A percentile compares a stretch with the other conserved stretches of the same genome.
These are phyloP conservation scores for Phytophthora parvispora DNA, from an alignment of 352 stramenopile genomes.

Conservation along the genomic window DNA sequence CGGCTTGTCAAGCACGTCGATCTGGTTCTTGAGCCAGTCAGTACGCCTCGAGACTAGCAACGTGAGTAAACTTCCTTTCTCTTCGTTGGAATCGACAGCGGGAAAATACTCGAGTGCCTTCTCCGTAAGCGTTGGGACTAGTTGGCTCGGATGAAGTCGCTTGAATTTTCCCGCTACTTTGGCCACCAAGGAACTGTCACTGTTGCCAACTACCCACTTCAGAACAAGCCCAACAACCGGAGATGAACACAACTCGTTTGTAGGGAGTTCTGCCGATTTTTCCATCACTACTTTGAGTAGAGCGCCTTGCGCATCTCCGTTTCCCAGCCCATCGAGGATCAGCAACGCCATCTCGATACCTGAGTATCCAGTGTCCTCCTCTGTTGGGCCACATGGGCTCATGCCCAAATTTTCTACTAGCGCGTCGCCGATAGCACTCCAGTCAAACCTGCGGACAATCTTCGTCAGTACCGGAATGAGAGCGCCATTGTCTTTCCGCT, in stretches of 20 bases:
- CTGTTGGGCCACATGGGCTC: background rate
- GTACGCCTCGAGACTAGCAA: background rate
- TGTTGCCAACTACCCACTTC: slow-evolving; percentile 3
- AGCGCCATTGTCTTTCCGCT: background rate
- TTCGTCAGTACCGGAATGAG: background rate
- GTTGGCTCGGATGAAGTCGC: background rate
- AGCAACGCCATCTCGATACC: slow-evolving; percentile 2
- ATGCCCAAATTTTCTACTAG: background rate
- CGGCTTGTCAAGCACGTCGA: slow-evolving; percentile 1
- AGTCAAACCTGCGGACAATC: background rate
- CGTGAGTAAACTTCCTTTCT: background rate
- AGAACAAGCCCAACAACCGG: slow-evolving; percentile 1
- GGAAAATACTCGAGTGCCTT: background rate
- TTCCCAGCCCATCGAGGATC: background rate
- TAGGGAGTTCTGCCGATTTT: background rate
- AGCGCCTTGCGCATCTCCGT: background rate
- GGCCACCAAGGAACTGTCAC: background rate
- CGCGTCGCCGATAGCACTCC: background rate
- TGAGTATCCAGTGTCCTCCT: background rate
- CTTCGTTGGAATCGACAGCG: background rate
- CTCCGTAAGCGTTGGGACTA: background rate
- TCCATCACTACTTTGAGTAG: background rate
- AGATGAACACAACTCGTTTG: background rate
- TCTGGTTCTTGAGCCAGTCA: slow-evolving; percentile 10
- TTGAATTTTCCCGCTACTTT: background rate